Conservation (phyloP, 1,139 yeast species). For the Geotrichum restrictum region DNA sequence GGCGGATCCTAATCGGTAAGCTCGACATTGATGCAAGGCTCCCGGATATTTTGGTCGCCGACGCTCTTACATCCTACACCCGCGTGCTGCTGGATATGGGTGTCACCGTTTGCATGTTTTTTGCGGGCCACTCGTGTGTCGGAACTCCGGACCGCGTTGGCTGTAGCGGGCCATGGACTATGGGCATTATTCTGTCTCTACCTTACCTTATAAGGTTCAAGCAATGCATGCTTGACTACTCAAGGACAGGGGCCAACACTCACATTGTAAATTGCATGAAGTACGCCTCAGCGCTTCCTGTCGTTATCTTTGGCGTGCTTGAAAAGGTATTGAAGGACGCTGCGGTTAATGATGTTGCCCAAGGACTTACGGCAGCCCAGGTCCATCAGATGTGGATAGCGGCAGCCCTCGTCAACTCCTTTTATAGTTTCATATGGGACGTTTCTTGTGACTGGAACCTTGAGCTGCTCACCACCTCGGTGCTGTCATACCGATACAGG, state of each 20-base stretch:
- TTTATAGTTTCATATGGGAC: constrained; percentile 86
- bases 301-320: constrained; percentile 41
- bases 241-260: constrained; percentile 45
- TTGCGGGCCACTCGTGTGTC: constrained; percentile 29
- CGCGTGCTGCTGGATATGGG: constrained; percentile 70
- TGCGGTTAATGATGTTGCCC: constrained; percentile 16
- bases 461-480: constrained; percentile 37
- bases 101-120: constrained; percentile 45
- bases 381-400: constrained; percentile 49
- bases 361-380: constrained; percentile 28
- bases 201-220: constrained; percentile 74
- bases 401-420: constrained; percentile 57
- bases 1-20: constrained; percentile 52
- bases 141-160: constrained; percentile 36
- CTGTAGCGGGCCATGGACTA: constrained; percentile 43
- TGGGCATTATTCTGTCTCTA: constrained; percentile 49
- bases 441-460: constrained; percentile 84
- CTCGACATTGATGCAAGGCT: constrained; percentile 56
- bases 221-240: constrained; percentile 75
- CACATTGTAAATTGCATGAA: constrained; percentile 71
- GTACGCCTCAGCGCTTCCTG: constrained; percentile 69
- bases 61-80: constrained; percentile 73
- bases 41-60: constrained; percentile 76
- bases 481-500: constrained; percentile 20
- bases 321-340: constrained; percentile 21